Evolutionary conservation across 1,284 basidiomycete genomes (phyloP), one percentile per base, ranked within the genome.

Genomic region (Ganoderma boninense): DNA sequence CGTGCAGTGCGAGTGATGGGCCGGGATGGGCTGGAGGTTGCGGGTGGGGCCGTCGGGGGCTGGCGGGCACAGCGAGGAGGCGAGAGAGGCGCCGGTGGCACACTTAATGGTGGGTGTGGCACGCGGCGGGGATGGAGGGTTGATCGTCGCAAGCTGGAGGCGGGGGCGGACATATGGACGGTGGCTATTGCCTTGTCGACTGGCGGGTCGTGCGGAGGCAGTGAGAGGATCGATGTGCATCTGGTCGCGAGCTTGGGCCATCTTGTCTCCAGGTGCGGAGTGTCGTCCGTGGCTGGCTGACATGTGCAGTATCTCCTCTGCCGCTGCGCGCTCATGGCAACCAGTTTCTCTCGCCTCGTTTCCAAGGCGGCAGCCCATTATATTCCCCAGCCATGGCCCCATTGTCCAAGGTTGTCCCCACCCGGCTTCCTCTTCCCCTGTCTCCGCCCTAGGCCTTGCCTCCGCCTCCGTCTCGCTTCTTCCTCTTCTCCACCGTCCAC

Each of bases 311-410:
- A 64, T 71, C 68, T 70, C 62, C 69, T 66, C 59, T 63, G 62
- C 62, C 69, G 64, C 59, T 63, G 62, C 64, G 62, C 68, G 69
- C 71, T 72, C 78, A 74, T 79, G 76, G 77, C 77, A 79, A 79
- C 78, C 75, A 75, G 73, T 71, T 75, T 77, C 74, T 71, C 73
- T 77, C 75, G 76, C 76, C 75, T 77, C 73, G 77, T 79, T 74
- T 73, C 78, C 75, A 79, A 76, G 76, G 77, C 73, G 72, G 74
- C 73, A 44, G 69, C 61, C 63, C 68, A 78, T 78, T 77, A 78
- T 77, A 75, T 71, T 76, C 76, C 79, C 73, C 75, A 75, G 75
- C 40, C 64, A 64, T 69, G 62, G 49, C 18, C 49, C 70, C 61
- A 72, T 71, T 73, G 72, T 72, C 44, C 76, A 73, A 72, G 74